Conservation (phyloP, 495 filamentous ascomycete species). For the Aspergillus steynii region DNA sequence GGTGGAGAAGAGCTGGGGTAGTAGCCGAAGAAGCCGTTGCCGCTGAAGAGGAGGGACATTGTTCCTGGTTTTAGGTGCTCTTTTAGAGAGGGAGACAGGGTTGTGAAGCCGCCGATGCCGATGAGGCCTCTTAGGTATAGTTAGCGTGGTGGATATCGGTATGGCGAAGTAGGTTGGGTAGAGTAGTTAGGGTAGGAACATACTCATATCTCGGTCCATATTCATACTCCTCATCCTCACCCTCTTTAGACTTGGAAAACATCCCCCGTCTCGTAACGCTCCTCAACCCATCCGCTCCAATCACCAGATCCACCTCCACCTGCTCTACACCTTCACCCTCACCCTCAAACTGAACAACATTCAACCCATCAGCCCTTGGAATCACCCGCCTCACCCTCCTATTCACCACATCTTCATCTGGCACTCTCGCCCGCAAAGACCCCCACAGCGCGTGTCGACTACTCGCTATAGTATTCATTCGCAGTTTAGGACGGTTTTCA, state of each 20-base stretch:
- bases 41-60: slow-evolving; percentile 54
- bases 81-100: slow-evolving; percentile 25
- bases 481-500: neutral
- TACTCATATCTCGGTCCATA: slow-evolving; percentile 17
- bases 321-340: slow-evolving; percentile 16
- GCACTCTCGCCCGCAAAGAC: slow-evolving; percentile 30
- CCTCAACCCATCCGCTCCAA: slow-evolving; percentile 63
- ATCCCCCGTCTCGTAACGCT: slow-evolving; percentile 48
- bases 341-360: slow-evolving; percentile 33
- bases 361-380: slow-evolving; percentile 17
- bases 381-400: slow-evolving; percentile 28
- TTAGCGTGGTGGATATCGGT: neutral
- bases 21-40: slow-evolving; percentile 62
- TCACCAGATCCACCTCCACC: slow-evolving; percentile 52
- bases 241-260: slow-evolving; percentile 36
- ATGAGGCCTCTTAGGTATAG: slow-evolving; percentile 40
- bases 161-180: neutral
- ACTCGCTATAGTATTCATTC: slow-evolving; percentile 32
- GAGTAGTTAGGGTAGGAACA: neutral
- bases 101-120: slow-evolving; percentile 56
- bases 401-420: slow-evolving; percentile 31
- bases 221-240: slow-evolving; percentile 43
- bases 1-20: slow-evolving; percentile 28
- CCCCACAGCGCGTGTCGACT: slow-evolving; percentile 41
- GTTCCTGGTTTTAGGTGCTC: slow-evolving; percentile 34